These are phyloP conservation scores for Cylindrotheca closterium DNA, from an alignment of 108 stramenopile species.

Conservation along the genomic window DNA sequence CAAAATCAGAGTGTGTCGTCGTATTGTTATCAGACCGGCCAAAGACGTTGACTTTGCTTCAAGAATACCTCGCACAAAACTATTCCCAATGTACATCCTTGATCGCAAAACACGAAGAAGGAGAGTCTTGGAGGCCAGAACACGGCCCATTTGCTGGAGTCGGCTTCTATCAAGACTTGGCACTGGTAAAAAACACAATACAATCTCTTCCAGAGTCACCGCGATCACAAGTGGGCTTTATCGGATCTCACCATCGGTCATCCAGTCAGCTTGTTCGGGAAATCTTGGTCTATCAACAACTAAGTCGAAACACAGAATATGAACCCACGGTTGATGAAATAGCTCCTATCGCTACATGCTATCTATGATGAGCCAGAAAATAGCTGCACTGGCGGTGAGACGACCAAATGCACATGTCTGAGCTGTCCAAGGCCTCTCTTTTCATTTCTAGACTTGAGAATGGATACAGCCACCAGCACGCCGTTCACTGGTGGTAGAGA, in stretches of 20 bases:
- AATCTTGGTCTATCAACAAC: slow-evolving; percentile 5
- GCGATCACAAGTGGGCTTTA: not conserved
- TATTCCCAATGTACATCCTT: slow-evolving; percentile 1
- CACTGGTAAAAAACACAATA: slow-evolving; percentile 9
- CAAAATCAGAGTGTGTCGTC: slow-evolving; percentile 5
- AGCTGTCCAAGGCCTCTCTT: no score
- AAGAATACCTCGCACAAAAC: not conserved
- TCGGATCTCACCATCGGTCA: slow-evolving; percentile 5
- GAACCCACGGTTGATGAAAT: not conserved
- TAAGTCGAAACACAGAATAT: not conserved
- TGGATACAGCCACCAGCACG: no score
- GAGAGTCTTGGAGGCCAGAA: not conserved
- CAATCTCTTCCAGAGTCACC: not conserved
- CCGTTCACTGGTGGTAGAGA: no score
- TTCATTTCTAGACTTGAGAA: no score
- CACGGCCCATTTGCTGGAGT: slow-evolving; percentile 21
- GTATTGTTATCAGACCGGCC: slow-evolving; percentile 14
- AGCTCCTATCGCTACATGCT: slow-evolving; percentile 3
- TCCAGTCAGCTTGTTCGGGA: slow-evolving; percentile 15
- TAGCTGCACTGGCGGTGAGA: no score
- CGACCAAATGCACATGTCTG: no score
- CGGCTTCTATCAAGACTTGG: slow-evolving; percentile 27
- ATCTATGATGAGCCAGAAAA: not conserved
- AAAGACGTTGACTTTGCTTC: slow-evolving; percentile 1
- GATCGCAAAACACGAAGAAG: slow-evolving; percentile 4